Evolutionary conservation across 164 flowering plant species (phyloP).

Genomic region (Chloranthus sessilifolius): DNA sequence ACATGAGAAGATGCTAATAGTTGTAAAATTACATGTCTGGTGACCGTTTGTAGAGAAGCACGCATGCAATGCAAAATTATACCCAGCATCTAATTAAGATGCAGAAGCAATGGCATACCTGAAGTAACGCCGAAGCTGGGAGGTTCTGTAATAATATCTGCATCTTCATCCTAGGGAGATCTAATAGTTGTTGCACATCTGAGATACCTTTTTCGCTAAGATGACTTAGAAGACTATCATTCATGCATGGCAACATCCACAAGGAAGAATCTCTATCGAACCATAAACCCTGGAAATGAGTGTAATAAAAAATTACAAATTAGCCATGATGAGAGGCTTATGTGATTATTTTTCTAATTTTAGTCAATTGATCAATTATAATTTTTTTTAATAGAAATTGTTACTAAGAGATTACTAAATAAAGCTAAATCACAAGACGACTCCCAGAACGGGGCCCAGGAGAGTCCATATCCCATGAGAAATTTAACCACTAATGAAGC

Average conservation of each 20-base stretch:
- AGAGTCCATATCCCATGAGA: too few relatives aligned
- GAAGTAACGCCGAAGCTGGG: conserved; percentile 42
- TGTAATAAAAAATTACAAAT: conserved; percentile 5
- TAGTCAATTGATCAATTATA: too few relatives aligned
- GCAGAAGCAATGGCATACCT: conserved; percentile 53
- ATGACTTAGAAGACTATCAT: conserved; percentile 39
- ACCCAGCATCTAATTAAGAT: not conserved
- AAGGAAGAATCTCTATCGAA: conserved; percentile 55
- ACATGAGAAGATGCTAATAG: too few relatives aligned
- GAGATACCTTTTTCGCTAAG: conserved; percentile 48
- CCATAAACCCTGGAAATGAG: conserved; percentile 80
- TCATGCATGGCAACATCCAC: conserved; percentile 94
- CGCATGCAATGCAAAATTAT: not conserved
- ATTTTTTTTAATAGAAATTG: too few relatives aligned
- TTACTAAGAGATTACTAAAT: too few relatives aligned
- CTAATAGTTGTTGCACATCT: conserved; percentile 60
- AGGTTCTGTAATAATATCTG: conserved; percentile 42
- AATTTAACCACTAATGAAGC: too few relatives aligned
- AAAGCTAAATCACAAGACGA: too few relatives aligned
- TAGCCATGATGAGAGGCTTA: not conserved
- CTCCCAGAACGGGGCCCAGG: too few relatives aligned
- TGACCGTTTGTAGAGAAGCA: too few relatives aligned
- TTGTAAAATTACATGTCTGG: too few relatives aligned
- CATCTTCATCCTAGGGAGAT: conserved; percentile 41
- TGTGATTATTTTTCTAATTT: too few relatives aligned